Percentiles rank a stretch among this genome's conserved stretches.
Conservation (phyloP, 495 filamentous ascomycete genomes). For the Xylaria palmicola region DNA sequence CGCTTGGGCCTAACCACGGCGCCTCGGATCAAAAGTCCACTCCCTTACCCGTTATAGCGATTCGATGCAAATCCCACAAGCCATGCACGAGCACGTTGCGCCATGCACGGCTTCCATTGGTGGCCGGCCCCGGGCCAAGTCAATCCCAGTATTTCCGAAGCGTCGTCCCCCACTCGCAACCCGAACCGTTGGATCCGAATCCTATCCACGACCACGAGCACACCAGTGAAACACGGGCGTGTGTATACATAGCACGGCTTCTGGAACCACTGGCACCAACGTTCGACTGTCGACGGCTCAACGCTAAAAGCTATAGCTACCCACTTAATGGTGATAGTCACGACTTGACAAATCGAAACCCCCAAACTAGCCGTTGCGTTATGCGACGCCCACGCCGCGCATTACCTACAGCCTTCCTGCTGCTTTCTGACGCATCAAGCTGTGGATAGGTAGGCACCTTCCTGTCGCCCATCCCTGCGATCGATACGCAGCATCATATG, state of each 20-base stretch:
- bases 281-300: neutral
- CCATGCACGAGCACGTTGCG: constrained; percentile 2
- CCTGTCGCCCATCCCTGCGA: no score
- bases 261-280: constrained; percentile 3
- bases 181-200: neutral
- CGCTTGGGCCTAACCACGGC: no score
- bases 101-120: constrained; percentile 1
- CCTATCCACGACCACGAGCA: neutral
- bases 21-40: neutral
- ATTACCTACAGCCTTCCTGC: neutral
- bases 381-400: neutral
- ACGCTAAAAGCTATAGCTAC: no score
- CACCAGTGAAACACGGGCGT: neutral
- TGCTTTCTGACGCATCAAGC: no score
- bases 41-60: neutral
- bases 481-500: no score
- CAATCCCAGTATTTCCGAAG: neutral
- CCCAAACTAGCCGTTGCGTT: neutral
- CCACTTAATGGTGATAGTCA: no score
- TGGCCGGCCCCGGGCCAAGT: neutral
- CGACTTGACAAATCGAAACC: neutral
- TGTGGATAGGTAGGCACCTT: no score
- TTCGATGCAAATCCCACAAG: no score
- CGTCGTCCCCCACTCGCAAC: neutral
- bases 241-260: neutral